phyloP scores from a whole-genome alignment of 164 flowering plant species.

The Vitis riparia region DNA sequence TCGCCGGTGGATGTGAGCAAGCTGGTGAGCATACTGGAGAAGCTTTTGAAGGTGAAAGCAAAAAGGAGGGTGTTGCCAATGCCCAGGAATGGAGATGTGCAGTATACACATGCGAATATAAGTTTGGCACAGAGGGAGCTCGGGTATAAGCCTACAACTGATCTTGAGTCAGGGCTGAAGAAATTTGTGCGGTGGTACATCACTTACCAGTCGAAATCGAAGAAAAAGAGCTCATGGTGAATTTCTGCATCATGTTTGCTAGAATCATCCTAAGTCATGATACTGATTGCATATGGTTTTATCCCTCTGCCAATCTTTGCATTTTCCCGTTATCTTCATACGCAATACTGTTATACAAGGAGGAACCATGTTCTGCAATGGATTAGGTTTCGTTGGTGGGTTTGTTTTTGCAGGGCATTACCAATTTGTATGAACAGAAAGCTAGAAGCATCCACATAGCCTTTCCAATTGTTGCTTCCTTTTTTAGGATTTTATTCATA shows the following conservation, averaged over 20 bases:
- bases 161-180: slow-evolving; percentile 50
- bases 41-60: slow-evolving; percentile 48
- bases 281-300: neutral
- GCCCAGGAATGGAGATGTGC: slow-evolving; percentile 62
- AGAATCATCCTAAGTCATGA: neutral
- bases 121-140: slow-evolving; percentile 51
- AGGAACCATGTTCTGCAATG: slow-evolving; percentile 24
- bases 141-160: slow-evolving; percentile 45
- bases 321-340: neutral
- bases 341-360: slow-evolving; percentile 22
- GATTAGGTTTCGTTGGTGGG: slow-evolving; percentile 16
- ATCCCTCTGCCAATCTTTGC: neutral
- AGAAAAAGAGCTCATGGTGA: slow-evolving; percentile 38
- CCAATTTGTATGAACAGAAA: slow-evolving; percentile 10
- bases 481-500: slow-evolving; percentile 1
- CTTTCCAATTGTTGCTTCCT: slow-evolving; percentile 11
- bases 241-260: slow-evolving; percentile 2
- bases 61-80: slow-evolving; percentile 36
- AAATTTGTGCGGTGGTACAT: slow-evolving; percentile 55
- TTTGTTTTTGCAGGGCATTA: slow-evolving; percentile 25
- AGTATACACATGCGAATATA: slow-evolving; percentile 53
- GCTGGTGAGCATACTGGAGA: slow-evolving; percentile 52
- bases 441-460: slow-evolving; percentile 7
- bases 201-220: slow-evolving; percentile 23
- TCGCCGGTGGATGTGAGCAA: slow-evolving; percentile 45